A percentile compares a stretch with the other conserved stretches of the same genome.
Evolutionary conservation across 169 alveolate species (phyloP).

Genomic region (Perkinsus marinus): DNA sequence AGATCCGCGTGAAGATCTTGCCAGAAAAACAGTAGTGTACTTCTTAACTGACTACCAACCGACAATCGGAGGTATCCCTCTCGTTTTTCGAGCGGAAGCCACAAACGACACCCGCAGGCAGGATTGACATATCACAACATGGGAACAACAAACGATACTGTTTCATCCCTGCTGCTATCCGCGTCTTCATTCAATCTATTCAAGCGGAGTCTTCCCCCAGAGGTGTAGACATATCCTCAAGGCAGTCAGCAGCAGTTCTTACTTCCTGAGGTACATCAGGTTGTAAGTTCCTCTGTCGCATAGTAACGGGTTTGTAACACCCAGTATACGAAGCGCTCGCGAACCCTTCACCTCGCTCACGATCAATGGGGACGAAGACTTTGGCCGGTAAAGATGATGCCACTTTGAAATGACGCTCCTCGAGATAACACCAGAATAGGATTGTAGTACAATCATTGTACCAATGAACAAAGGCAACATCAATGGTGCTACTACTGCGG

Average conservation of each 20-base stretch:
- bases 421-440: neutral
- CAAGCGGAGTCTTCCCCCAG: neutral
- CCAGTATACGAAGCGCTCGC: neutral
- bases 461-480: neutral
- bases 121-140: too few species aligned
- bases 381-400: neutral
- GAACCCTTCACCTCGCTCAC: neutral
- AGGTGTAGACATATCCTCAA: neutral
- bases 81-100: too few species aligned
- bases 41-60: too few species aligned
- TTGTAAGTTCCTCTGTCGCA: neutral
- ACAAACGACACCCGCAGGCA: too few species aligned
- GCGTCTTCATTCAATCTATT: too few species aligned
- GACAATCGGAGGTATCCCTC: too few species aligned
- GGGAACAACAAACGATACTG: too few species aligned
- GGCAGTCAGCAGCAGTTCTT: neutral
- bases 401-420: neutral
- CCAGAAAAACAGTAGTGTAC: too few species aligned
- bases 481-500: neutral
- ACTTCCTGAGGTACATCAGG: neutral
- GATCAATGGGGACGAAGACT: neutral
- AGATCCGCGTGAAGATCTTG: too few species aligned
- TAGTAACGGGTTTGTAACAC: neutral
- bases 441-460: neutral
- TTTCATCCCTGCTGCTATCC: too few species aligned